A percentile compares a stretch with the other conserved stretches of the same genome.
These are phyloP conservation scores for Cryoendolithus antarcticus DNA, from an alignment of 2,329 filamentous ascomycete genomes.

Conservation along the genomic window DNA sequence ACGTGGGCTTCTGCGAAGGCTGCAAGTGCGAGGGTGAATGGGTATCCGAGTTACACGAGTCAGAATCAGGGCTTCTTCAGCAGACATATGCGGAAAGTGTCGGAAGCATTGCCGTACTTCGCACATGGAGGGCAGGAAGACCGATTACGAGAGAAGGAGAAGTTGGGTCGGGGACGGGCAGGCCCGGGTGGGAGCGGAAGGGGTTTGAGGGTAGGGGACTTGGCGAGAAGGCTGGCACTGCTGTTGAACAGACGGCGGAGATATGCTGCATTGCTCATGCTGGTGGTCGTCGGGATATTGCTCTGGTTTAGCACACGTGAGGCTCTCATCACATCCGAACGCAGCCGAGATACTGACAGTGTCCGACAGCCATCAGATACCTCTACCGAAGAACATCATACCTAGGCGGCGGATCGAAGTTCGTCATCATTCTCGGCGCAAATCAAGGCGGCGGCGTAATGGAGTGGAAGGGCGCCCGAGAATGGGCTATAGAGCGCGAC, in stretches of 20 bases:
- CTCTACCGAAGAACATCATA: slow-evolving; percentile 58
- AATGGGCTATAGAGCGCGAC: slow-evolving; percentile 97
- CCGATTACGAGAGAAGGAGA: slow-evolving; percentile 64
- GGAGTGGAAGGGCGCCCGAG: slow-evolving; percentile 95
- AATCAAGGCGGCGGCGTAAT: slow-evolving; percentile 95
- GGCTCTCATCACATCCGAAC: slow-evolving; percentile 3
- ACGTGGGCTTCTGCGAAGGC: slow-evolving; percentile 77
- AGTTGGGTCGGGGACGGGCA: slow-evolving; percentile 44
- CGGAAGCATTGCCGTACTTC: slow-evolving; percentile 66
- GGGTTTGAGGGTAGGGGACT: slow-evolving; percentile 6
- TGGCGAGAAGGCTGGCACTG: slow-evolving; percentile 14
- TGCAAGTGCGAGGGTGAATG: slow-evolving; percentile 58
- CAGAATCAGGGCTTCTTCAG: slow-evolving; percentile 75
- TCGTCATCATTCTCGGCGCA: slow-evolving; percentile 83
- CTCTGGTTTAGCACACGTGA: slow-evolving; percentile 16
- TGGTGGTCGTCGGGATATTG: slow-evolving; percentile 14
- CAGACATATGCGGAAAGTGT: slow-evolving; percentile 69
- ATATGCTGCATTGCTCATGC: slow-evolving; percentile 13
- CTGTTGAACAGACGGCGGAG: slow-evolving; percentile 19
- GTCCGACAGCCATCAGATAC: slow-evolving; percentile 39
- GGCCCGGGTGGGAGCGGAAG: slow-evolving; percentile 1
- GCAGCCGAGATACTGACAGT: slow-evolving; percentile 1
- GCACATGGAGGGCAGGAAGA: slow-evolving; percentile 35
- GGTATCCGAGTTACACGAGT: slow-evolving; percentile 68
- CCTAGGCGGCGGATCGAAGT: slow-evolving; percentile 78